Evolutionary conservation across 2,329 filamentous ascomycete species (phyloP), one percentile per base, ranked within the genome.

Genomic region (Pseudohalonectria lignicola): DNA sequence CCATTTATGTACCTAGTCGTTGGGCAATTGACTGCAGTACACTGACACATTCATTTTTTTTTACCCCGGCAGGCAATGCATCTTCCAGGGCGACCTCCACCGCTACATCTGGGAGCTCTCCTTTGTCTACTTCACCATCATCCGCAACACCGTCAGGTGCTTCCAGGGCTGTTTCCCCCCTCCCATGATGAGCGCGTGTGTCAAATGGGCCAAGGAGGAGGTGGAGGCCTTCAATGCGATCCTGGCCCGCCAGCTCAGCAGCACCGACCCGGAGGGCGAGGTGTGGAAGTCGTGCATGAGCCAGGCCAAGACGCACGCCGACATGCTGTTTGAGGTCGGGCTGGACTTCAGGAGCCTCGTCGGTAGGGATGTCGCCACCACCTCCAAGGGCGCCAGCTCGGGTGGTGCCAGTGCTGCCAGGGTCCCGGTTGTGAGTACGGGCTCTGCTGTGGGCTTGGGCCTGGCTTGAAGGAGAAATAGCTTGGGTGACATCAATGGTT

Each of bases 201-300:
- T 98, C 50, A 93, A 90, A 54, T 98, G 92, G 92, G 88, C 87
- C n/a, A 96, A 95, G 60, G 82, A 92, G 49, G 80, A 94, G 54
- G 78, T 96, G 2, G 88, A 95, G 49, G 79, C 79, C 2, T 96
- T 96, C 66, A 96, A 95, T 51, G 71, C 70, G 33, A 78, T 92
- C 36, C 67, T 98, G 28, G 76, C 73, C 26, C 71, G 90, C 42
- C 92, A 96, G 61, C 66, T 98, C 43, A 93, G 86, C 60, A 87
- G 84, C 53, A 83, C 92, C 3, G 82, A 93, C 43, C 72, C 69
- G 36, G 79, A 74, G n/a, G 81, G 82, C 12, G 70, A 76, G 32
- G 72, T 85, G 2, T 95, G 86, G 85, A 74, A 73, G 38, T 74
- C 84, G 51, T 96, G 92, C 60, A 79, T 95, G 65, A 76, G 82